Conservation (phyloP, 2,329 filamentous ascomycete species). For the Botrytis porri region DNA sequence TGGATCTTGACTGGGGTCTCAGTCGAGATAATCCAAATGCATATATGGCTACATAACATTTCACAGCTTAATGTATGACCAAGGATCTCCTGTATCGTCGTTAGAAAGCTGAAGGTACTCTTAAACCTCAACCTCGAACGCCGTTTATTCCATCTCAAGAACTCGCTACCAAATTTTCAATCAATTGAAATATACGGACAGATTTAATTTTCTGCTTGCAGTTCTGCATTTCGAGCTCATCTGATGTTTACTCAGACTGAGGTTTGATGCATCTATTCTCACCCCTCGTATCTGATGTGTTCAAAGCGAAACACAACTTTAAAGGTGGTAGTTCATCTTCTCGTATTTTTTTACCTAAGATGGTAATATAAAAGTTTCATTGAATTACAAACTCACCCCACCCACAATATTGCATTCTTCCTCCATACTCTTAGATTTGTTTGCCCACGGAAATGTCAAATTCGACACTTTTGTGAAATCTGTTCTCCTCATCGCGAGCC, state of each 20-base stretch:
- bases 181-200: background rate
- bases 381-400: background rate
- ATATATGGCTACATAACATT: constrained; percentile 1
- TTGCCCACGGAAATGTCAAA: background rate
- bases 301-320: background rate
- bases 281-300: background rate
- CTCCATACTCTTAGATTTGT: background rate
- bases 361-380: background rate
- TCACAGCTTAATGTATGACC: background rate
- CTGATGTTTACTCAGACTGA: background rate
- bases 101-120: background rate
- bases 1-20: background rate
- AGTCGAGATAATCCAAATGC: background rate
- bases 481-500: background rate
- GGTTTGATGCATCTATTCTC: background rate
- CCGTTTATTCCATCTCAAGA: background rate
- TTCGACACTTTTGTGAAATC: background rate
- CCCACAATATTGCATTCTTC: background rate
- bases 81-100: background rate
- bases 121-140: background rate
- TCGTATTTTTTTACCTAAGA: background rate
- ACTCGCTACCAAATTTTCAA: background rate
- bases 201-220: background rate
- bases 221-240: background rate
- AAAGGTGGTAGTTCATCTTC: background rate